Conservation (phyloP, 768 basidiomycete genomes). For the Rhodotorula graminis region DNA sequence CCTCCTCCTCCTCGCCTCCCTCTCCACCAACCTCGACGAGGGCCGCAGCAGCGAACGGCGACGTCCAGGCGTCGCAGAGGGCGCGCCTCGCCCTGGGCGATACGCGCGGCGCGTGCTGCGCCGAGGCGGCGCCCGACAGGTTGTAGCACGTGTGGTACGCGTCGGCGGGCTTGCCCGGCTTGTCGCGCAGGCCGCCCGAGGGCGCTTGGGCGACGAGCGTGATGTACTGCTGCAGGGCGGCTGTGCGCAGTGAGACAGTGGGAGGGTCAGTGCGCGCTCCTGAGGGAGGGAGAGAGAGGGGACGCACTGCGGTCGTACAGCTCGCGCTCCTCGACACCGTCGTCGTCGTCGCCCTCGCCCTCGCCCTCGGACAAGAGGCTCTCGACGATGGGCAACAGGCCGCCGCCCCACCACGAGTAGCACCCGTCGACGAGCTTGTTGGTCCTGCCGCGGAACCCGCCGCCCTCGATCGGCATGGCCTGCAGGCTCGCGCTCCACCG, state of each 20-base stretch:
- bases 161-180: constrained; percentile 95
- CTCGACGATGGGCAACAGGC: constrained; percentile 66
- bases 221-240: constrained; percentile 82
- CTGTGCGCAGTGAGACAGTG: constrained; percentile 22
- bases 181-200: constrained; percentile 83
- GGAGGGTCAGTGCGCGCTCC: fast-evolving
- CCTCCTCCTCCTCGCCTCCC: constrained; percentile 6
- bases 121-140: constrained; percentile 77
- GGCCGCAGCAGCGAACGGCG: constrained; percentile 10
- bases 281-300: background rate
- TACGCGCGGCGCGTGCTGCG: constrained; percentile 70
- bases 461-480: constrained; percentile 71
- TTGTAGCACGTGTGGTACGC: constrained; percentile 93
- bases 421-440: constrained; percentile 99
- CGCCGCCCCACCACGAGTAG: constrained; percentile 99
- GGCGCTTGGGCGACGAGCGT: constrained; percentile 78
- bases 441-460: constrained; percentile 86
- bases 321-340: constrained; percentile 42
- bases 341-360: constrained; percentile 16
- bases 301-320: constrained; percentile 44
- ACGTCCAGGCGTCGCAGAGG: constrained; percentile 43
- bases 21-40: background rate
- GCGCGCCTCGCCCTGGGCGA: constrained; percentile 49
- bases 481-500: constrained; percentile 86
- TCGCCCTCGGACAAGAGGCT: constrained; percentile 46